Base-by-base conservation (phyloP, 2,329 filamentous ascomycete species). In the Pseudonectria foliicola region DNA sequence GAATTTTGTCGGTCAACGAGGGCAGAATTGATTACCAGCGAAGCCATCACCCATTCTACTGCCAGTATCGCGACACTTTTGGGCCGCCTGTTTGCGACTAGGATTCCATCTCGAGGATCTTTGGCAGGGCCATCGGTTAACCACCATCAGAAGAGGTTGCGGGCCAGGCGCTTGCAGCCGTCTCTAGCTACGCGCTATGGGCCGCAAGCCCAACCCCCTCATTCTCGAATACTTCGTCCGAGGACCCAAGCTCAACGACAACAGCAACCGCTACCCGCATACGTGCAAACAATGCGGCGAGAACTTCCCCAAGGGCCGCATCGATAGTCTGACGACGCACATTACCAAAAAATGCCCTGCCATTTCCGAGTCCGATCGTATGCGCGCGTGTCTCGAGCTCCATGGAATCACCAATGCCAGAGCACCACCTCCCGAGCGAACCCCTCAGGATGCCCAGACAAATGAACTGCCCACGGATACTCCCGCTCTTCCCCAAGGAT, bases 261-360 rank as follows among this genome's bases (percentile, higher is more conserved):
- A 85, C 45, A 92, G 85, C 67, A 95, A 94, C 60, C 79, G 89
- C 39, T 95, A 95, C 56, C 81, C 86, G 50, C 86, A 95, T 56
- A 92, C 85, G 10, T 95, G 88, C 75, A 90, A 85, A 60, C 73
- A 80, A 46, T 94, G 87, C 59, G 86, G 86, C 47, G 84, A 92
- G 62, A 82, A 84, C 60, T 95, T 95, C 44, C 84, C 86, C 44
- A 94, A 94, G 57, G 89, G 89, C 42, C 79, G 89, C 43, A 82
- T 86, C 53, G 89, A 95, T 54, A 85, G 78, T 50, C 64, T 95
- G 41, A 83, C 79, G 28, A 80, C 73, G 43, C 89, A 95, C 55
- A 72, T 95, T 37, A 81, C 85, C 34, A 92, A 89, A 59, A 87
- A 84, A 68, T 95, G 89, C 57, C 84, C 85, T 27, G 83, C 82